These are phyloP conservation scores for Hyaloscypha finlandica DNA, from an alignment of 495 filamentous ascomycete species.

Conservation along the genomic window DNA sequence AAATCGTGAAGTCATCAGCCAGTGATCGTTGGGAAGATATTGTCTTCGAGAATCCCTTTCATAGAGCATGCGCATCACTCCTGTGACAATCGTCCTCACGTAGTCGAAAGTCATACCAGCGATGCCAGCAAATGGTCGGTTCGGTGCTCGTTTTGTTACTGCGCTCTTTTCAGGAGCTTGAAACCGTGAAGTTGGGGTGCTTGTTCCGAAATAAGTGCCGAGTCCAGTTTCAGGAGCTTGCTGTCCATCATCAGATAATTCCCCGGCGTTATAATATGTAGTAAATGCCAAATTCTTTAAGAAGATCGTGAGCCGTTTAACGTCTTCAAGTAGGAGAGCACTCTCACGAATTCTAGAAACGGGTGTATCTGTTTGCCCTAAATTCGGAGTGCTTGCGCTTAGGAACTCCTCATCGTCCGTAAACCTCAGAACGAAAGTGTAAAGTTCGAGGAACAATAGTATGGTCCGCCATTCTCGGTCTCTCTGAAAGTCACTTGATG, in stretches of 20 bases:
- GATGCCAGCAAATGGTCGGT: conserved; percentile 45
- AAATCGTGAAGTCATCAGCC: conserved; percentile 91
- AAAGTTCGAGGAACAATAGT: conserved; percentile 90
- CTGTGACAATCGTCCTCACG: conserved; percentile 77
- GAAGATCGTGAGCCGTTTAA: conserved; percentile 77
- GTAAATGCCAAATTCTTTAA: conserved; percentile 92
- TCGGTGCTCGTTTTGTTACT: conserved; percentile 10
- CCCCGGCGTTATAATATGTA: conserved; percentile 79
- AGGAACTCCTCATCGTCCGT: conserved; percentile 93
- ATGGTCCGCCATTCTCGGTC: conserved; percentile 87
- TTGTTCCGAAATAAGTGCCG: conserved; percentile 54
- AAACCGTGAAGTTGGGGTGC: conserved; percentile 21
- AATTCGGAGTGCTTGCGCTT: conserved; percentile 34
- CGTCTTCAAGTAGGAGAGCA: conserved; percentile 66
- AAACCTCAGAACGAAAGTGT: conserved; percentile 85
- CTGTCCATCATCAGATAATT: conserved; percentile 59
- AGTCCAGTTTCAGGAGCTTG: conserved; percentile 50
- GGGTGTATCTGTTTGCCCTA: conserved; percentile 38
- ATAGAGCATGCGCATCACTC: conserved; percentile 86
- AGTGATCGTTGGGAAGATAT: conserved; percentile 81
- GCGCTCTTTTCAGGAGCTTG: conserved; percentile 12
- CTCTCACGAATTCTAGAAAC: conserved; percentile 57
- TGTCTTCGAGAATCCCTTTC: conserved; percentile 88
- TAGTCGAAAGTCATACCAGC: conserved; percentile 77
- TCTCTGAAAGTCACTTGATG: conserved; percentile 29